These are phyloP conservation scores for Teratosphaeria viscida DNA, from an alignment of 2,329 filamentous ascomycete species.

Conservation along the genomic window DNA sequence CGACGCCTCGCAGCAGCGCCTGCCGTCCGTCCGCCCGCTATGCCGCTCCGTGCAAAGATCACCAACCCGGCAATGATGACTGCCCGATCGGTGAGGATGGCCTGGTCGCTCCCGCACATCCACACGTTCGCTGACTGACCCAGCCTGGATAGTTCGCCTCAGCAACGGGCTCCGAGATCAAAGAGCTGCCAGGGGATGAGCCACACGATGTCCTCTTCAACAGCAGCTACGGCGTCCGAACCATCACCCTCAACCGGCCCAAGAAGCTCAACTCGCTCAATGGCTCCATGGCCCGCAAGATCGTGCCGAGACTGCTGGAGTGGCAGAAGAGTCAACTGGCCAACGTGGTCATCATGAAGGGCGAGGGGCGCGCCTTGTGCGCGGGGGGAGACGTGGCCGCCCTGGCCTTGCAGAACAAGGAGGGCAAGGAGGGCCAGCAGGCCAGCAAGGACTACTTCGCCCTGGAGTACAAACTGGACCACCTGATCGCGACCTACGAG, in stretches of 20 bases:
- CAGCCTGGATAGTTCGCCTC: background rate
- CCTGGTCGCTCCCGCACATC: background rate
- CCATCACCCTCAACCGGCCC: conserved; percentile 88
- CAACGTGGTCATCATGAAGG: conserved; percentile 86
- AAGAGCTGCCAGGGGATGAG: conserved; percentile 57
- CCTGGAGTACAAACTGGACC: conserved; percentile 92
- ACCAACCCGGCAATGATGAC: conserved; percentile 48
- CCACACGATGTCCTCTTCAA: conserved; percentile 88
- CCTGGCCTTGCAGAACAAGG: conserved; percentile 63
- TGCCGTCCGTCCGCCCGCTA: conserved; percentile 34
- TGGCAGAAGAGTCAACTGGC: conserved; percentile 94
- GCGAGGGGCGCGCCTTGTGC: conserved; percentile 77
- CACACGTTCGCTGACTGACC: conserved; percentile 20
- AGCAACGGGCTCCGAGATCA: conserved; percentile 25
- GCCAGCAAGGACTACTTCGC: conserved; percentile 77
- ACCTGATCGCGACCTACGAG: conserved; percentile 82
- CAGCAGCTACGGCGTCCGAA: conserved; percentile 78
- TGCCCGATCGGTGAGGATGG: conserved; percentile 38
- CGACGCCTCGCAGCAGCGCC: conserved; percentile 26
- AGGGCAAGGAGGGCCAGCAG: conserved; percentile 58
- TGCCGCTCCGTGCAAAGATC: conserved; percentile 76
- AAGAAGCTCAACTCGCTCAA: conserved; percentile 87
- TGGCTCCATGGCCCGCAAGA: conserved; percentile 91
- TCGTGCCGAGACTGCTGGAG: conserved; percentile 76
- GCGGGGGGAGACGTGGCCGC: conserved; percentile 83